Base-by-base conservation (phyloP, 805 yeast species). In the Candida nitratophila region DNA sequence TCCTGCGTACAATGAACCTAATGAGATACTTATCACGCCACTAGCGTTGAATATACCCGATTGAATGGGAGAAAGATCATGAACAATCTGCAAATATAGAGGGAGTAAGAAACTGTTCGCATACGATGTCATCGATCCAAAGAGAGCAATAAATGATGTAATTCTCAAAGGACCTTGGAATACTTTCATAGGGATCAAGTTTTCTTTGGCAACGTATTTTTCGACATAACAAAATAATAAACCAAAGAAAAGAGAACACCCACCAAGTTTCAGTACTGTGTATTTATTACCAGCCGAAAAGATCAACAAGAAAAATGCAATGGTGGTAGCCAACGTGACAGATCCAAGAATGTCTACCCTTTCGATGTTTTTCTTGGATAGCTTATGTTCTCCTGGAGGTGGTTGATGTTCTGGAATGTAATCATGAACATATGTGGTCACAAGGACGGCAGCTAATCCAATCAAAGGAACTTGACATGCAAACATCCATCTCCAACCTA, bases 401-500 rank as follows among this genome's bases (percentile, higher is more conserved):
- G 54, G 41, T 37, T 53, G 51, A n/a, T 58, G 58, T 44, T 52
- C 48, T 12, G 42, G 20, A 26, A 49, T 48, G 42, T 56, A 61
- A 16, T 69, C 71, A 44, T 64, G 66, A 22, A 69, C 63, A 51
- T 60, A 54, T 29, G 4, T 51, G 37, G 24, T 43, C 2, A 60
- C 66, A 17, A 60, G 45, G 8, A 35, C 24, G 2, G 57, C 56
- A 9, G 69, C 56, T 9, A 54, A 20, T 29, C 60, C 47, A 19
- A 69, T 55, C 37, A 65, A 50, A 0, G 76, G 76, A 7, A 67
- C 67, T 46, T 71, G 75, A 2, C 63, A 44, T 0, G 61, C 57
- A 54, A 70, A 71, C 69, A 69, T 66, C 66, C 68, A 63, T 52
- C 74, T 61, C 71, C 74, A 70, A 5, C 75, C 75, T 45, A 64